Evolutionary conservation across 768 basidiomycete species (phyloP).

Genomic region (Lactarius indigo): DNA sequence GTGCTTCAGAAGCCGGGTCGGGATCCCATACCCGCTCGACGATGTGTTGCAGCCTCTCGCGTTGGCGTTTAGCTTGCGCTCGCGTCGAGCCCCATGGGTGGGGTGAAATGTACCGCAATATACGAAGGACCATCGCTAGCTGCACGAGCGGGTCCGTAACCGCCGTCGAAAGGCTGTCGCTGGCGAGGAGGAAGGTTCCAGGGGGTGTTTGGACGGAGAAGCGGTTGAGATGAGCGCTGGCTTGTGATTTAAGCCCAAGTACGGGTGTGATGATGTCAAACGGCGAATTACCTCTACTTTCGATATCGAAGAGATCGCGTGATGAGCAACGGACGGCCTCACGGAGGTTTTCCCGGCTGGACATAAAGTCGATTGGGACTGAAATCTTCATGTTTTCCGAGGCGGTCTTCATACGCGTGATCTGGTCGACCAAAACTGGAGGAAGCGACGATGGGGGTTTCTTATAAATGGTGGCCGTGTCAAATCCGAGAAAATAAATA

Average conservation of each 20-base stretch:
- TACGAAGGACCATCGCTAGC: conserved; percentile 33
- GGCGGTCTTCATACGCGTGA: neutral
- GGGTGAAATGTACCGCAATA: conserved; percentile 69
- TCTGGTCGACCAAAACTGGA: conserved; percentile 7
- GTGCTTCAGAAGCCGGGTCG: conserved; percentile 29
- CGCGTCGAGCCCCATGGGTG: conserved; percentile 71
- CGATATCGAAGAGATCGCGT: conserved; percentile 20
- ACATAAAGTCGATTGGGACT: conserved; percentile 16
- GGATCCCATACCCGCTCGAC: conserved; percentile 45
- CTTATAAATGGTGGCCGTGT: neutral
- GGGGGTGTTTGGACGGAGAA: conserved; percentile 26
- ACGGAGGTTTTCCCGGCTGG: conserved; percentile 13
- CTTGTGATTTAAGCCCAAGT: conserved; percentile 4
- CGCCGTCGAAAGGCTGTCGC: conserved; percentile 11
- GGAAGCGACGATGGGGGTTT: conserved; percentile 2
- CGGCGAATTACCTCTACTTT: conserved; percentile 14
- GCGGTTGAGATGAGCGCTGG: conserved; percentile 20
- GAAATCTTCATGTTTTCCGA: conserved; percentile 13
- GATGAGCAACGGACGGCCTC: conserved; percentile 8
- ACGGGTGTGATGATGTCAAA: neutral
- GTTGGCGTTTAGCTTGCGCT: conserved; percentile 57
- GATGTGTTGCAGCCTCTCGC: conserved; percentile 45
- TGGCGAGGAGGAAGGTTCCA: conserved; percentile 32
- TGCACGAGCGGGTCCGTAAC: conserved; percentile 26
- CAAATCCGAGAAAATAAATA: neutral